A percentile compares a stretch with the other conserved stretches of the same genome.
Conservation (phyloP, 805 yeast species). For the Starmera dryadoides region DNA sequence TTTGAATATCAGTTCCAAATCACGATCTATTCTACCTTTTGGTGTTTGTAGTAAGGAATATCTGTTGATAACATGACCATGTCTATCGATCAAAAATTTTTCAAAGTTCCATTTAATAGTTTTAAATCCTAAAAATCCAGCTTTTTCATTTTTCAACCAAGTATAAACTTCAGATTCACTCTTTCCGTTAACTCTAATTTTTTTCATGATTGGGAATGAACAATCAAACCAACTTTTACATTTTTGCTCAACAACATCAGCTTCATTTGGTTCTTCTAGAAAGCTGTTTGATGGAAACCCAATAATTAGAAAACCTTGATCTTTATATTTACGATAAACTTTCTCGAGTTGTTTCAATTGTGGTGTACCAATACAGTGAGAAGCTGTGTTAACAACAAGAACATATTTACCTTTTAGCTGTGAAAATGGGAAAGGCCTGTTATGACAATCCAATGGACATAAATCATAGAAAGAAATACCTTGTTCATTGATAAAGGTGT, state of each 20-base stretch:
- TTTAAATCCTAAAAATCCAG: constrained; percentile 49
- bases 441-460: constrained; percentile 50
- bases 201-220: constrained; percentile 73
- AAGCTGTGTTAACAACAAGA: constrained; percentile 80
- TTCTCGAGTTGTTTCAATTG: constrained; percentile 70
- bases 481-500: constrained; percentile 1
- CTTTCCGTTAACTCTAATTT: constrained; percentile 74
- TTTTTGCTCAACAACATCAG: constrained; percentile 58
- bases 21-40: constrained; percentile 6
- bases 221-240: constrained; percentile 73
- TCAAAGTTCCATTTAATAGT: constrained; percentile 73
- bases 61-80: constrained; percentile 51
- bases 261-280: constrained; percentile 70
- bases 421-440: constrained; percentile 49
- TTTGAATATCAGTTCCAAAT: background rate
- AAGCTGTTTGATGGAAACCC: constrained; percentile 95
- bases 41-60: constrained; percentile 54
- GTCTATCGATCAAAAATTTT: constrained; percentile 50
- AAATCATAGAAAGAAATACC: constrained; percentile 53
- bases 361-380: constrained; percentile 74
- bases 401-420: constrained; percentile 74
- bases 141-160: constrained; percentile 58
- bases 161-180: constrained; percentile 62
- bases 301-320: constrained; percentile 55
- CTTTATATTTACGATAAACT: constrained; percentile 57